A percentile compares a stretch with the other conserved stretches of the same genome.
Conservation (phyloP, 768 basidiomycete species). For the Serendipita vermifera region DNA sequence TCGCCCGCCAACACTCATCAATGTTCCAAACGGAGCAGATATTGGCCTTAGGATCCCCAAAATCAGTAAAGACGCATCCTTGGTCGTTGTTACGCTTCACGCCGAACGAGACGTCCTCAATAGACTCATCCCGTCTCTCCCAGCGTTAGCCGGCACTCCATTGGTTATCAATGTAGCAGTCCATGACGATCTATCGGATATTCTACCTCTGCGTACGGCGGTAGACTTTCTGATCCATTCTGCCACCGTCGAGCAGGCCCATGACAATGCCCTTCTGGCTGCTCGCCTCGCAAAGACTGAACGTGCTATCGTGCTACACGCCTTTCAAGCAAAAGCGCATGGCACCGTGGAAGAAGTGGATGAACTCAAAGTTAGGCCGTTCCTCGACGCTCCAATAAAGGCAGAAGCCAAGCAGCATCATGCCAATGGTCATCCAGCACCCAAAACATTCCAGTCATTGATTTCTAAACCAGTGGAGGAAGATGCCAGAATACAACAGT, state of each 20-base stretch:
- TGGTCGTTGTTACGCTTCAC: constrained; percentile 49
- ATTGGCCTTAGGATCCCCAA: constrained; percentile 44
- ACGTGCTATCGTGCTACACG: constrained; percentile 71
- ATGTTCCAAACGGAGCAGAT: constrained; percentile 54
- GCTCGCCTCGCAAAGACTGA: constrained; percentile 61
- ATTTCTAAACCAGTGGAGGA: not conserved
- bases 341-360: constrained; percentile 38
- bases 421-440: constrained; percentile 17
- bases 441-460: constrained; percentile 3
- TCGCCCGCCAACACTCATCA: constrained; percentile 31
- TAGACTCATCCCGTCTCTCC: constrained; percentile 53
- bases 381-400: constrained; percentile 36
- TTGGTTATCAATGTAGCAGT: constrained; percentile 62
- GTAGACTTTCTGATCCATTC: constrained; percentile 77
- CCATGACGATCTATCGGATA: constrained; percentile 53
- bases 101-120: constrained; percentile 41
- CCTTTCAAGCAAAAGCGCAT: constrained; percentile 43
- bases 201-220: constrained; percentile 61
- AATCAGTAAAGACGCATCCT: constrained; percentile 26
- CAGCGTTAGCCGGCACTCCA: constrained; percentile 49
- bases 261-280: constrained; percentile 82
- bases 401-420: constrained; percentile 12
- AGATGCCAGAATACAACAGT: constrained; percentile 21
- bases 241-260: constrained; percentile 60
- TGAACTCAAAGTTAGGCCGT: constrained; percentile 46